phyloP scores from a whole-genome alignment of 371 early-diverging fungal species.

The Blakeslea trispora region DNA sequence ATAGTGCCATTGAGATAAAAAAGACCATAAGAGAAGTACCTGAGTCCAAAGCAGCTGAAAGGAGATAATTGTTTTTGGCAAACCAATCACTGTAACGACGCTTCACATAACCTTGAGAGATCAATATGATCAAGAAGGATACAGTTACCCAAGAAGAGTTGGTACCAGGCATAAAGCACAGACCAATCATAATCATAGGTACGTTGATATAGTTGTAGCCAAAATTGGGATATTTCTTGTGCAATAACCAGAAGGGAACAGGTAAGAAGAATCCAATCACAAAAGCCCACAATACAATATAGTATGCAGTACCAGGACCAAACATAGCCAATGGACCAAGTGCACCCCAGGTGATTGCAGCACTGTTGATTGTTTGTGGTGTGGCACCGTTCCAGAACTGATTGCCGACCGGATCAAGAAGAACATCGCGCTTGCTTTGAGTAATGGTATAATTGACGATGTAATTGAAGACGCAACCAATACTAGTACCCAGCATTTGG shows the following conservation, averaged over 20 bases:
- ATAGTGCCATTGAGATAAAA: slow-evolving; percentile 50
- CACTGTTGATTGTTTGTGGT: slow-evolving; percentile 51
- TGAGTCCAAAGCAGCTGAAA: slow-evolving; percentile 61
- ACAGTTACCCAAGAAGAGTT: slow-evolving; percentile 45
- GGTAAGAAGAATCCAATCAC: slow-evolving; percentile 33
- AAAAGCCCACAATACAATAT: slow-evolving; percentile 53
- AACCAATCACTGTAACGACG: slow-evolving; percentile 51
- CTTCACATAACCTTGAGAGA: slow-evolving; percentile 50
- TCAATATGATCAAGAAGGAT: slow-evolving; percentile 35
- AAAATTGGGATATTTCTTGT: slow-evolving; percentile 36
- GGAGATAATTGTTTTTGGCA: slow-evolving; percentile 56
- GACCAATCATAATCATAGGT: slow-evolving; percentile 51
- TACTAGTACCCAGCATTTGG: slow-evolving; percentile 64
- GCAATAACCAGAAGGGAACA: slow-evolving; percentile 36
- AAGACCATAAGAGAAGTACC: slow-evolving; percentile 58
- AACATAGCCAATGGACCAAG: slow-evolving; percentile 75
- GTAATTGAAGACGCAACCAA: slow-evolving; percentile 60
- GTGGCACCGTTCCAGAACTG: slow-evolving; percentile 57
- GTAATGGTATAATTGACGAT: slow-evolving; percentile 39
- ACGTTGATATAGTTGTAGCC: slow-evolving; percentile 44
- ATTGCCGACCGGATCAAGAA: slow-evolving; percentile 41
- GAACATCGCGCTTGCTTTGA: slow-evolving; percentile 32
- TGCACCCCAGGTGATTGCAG: slow-evolving; percentile 73
- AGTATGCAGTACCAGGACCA: slow-evolving; percentile 63
- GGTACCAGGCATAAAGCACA: slow-evolving; percentile 46